Base-by-base conservation (phyloP, 306 rosid genomes). In the Vigna angularis region DNA sequence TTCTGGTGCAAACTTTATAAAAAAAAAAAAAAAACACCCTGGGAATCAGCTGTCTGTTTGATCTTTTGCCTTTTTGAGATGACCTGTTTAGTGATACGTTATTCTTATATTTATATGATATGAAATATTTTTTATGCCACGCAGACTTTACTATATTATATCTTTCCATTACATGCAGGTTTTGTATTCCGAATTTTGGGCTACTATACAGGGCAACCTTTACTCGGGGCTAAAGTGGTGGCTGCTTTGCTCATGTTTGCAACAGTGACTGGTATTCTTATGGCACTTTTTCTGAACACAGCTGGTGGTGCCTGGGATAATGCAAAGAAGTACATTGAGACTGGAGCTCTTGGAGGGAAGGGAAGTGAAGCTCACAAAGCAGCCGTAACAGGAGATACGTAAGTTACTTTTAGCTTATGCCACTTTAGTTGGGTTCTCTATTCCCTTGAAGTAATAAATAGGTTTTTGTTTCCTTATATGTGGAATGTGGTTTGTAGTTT, bases 241-340 rank as follows among this genome's bases (percentile, higher is more conserved):
- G 99, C 98, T 38, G 81, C 99, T 17, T 62, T 95, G 77, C 89
- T 93, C 75, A 95, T 95, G 99, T 93, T 95, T 81, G 99, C 97
- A 48, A 95, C 99, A 16, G 98, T 95, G 63, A 87, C 96, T 1
- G 98, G 99, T 73, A 95, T 95, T 87, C 96, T 95, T 51, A 93
- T 95, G 99, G 98, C 98, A 61, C 99, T 95, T 72, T 95, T 95
- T 83, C 90, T 95, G 82, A 95, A 93, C 89, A 95, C 99, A 48
- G 87, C 97, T 32, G 98, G 99, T 42, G 99, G 99, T 79, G 99
- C 99, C 32, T 95, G 98, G 99, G 99, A 95, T 88, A 95, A 95
- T 58, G 99, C 99, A 50, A 93, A 95, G 88, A 95, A 95, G 82
- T 95, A 95, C 85, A 95, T 95, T 16, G 99, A 95, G 84, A 95